Percentiles rank a stretch among this genome's conserved stretches.
Conservation (phyloP, 176 grass and related monocot genomes). For the Hsuehochloa calcarea region DNA sequence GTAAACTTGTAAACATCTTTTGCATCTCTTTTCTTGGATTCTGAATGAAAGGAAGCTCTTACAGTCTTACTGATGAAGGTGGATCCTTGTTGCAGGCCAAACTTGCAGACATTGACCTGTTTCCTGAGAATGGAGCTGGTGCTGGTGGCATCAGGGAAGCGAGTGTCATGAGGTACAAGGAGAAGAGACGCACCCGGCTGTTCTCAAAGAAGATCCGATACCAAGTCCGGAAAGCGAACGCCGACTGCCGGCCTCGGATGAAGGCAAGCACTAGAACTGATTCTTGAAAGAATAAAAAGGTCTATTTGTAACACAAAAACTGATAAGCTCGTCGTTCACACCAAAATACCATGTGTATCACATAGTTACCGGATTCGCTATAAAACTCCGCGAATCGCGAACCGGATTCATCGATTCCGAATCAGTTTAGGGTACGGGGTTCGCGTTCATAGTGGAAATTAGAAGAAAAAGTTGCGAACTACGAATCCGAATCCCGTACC, state of each 20-base stretch:
- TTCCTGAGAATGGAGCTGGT: conserved; percentile 50
- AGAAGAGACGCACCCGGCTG: conserved; percentile 84
- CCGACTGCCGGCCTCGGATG: conserved; percentile 92
- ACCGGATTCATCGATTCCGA: no score
- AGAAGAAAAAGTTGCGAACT: no score
- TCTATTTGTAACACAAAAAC: conserved; percentile 50
- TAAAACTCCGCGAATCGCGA: no score
- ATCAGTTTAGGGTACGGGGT: no score
- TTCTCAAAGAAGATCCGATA: conserved; percentile 99
- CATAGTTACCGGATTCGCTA: no score
- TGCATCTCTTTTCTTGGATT: not conserved
- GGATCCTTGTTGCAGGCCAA: conserved; percentile 46
- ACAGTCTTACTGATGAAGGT: not conserved
- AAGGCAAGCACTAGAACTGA: conserved; percentile 98
- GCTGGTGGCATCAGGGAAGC: conserved; percentile 75
- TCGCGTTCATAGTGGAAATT: no score
- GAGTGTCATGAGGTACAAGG: conserved; percentile 94
- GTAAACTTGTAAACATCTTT: not conserved
- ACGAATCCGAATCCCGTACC: no score
- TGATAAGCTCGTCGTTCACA: conserved; percentile 27
- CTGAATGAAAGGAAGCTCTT: not conserved
- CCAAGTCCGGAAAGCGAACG: conserved; percentile 94
- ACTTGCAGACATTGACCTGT: conserved; percentile 83
- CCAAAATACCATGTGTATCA: conserved; percentile 1
- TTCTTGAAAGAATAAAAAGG: conserved; percentile 44